Percentiles rank a stretch among this genome's conserved stretches.
These are phyloP conservation scores for Jamesozyma gamospora DNA, from an alignment of 805 yeast species.

Conservation along the genomic window DNA sequence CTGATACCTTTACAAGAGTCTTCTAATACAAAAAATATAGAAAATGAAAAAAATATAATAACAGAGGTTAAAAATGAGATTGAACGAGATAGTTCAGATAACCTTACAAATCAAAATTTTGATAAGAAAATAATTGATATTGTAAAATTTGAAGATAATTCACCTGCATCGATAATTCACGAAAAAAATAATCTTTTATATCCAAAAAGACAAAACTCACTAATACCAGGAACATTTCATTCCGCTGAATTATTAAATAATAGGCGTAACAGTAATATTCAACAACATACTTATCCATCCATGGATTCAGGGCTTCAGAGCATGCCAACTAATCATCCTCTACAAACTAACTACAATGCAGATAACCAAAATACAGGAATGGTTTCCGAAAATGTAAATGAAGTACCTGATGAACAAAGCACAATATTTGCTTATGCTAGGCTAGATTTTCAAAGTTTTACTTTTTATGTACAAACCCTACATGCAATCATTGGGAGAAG, in stretches of 20 bases:
- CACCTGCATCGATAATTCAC: conserved; percentile 16
- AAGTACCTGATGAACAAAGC: conserved; percentile 25
- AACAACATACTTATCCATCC: neutral
- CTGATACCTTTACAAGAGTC: neutral
- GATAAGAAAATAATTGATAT: neutral
- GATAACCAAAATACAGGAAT: conserved; percentile 1
- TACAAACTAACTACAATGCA: neutral
- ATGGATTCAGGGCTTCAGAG: neutral
- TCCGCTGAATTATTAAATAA: conserved; percentile 9
- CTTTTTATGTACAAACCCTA: conserved; percentile 91
- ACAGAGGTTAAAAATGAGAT: neutral
- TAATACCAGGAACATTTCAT: conserved; percentile 23
- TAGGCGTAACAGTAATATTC: neutral
- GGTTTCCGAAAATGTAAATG: neutral
- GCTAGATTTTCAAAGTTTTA: conserved; percentile 82
- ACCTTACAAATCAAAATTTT: neutral
- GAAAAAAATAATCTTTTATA: conserved; percentile 13
- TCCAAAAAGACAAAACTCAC: conserved; percentile 19
- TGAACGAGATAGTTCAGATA: neutral
- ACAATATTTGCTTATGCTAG: conserved; percentile 49
- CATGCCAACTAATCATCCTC: neutral
- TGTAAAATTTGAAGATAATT: neutral
- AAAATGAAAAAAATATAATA: neutral
- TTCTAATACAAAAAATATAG: neutral
- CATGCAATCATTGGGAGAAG: conserved; percentile 90